phyloP scores from a whole-genome alignment of 768 basidiomycete species.

The Cyclocybe cylindracea region DNA sequence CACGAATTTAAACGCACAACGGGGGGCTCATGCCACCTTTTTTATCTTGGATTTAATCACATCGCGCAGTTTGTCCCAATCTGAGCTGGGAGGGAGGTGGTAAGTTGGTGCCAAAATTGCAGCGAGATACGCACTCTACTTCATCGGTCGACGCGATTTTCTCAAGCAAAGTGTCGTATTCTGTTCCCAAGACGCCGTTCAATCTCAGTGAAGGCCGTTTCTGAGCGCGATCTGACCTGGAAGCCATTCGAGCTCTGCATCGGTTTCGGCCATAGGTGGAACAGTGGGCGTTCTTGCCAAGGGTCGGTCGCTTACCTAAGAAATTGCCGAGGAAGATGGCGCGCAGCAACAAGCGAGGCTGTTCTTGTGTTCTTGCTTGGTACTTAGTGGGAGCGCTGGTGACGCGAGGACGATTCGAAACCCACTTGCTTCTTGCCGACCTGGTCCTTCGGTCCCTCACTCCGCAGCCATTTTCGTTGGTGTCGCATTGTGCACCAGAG shows the following conservation, averaged over 20 bases:
- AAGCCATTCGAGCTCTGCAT: too few relatives aligned
- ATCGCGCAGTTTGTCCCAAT: slow-evolving; percentile 71
- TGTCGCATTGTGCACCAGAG: background rate
- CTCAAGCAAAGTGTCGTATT: slow-evolving; percentile 58
- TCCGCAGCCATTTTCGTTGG: background rate
- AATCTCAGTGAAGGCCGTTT: too few relatives aligned
- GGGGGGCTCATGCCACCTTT: slow-evolving; percentile 45
- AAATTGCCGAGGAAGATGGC: too few relatives aligned
- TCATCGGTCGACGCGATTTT: slow-evolving; percentile 65
- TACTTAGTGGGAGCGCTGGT: too few relatives aligned
- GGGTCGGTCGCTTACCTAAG: too few relatives aligned
- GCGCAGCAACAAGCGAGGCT: too few relatives aligned
- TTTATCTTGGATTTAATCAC: slow-evolving; percentile 72
- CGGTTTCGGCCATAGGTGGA: too few relatives aligned
- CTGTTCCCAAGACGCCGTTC: slow-evolving; percentile 29
- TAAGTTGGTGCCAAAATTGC: background rate
- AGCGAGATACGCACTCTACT: slow-evolving; percentile 49
- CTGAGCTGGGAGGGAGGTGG: slow-evolving; percentile 42
- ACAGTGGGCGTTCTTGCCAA: too few relatives aligned
- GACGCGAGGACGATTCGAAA: too few relatives aligned
- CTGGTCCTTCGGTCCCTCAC: background rate
- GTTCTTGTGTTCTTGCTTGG: too few relatives aligned
- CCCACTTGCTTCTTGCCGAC: background rate
- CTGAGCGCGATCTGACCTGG: too few relatives aligned
- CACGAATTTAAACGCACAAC: slow-evolving; percentile 10